Percentiles rank a stretch among this genome's conserved stretches.
These are phyloP conservation scores for Cladosporium sp. DNA, from an alignment of 2,329 filamentous ascomycete genomes.

Conservation along the genomic window DNA sequence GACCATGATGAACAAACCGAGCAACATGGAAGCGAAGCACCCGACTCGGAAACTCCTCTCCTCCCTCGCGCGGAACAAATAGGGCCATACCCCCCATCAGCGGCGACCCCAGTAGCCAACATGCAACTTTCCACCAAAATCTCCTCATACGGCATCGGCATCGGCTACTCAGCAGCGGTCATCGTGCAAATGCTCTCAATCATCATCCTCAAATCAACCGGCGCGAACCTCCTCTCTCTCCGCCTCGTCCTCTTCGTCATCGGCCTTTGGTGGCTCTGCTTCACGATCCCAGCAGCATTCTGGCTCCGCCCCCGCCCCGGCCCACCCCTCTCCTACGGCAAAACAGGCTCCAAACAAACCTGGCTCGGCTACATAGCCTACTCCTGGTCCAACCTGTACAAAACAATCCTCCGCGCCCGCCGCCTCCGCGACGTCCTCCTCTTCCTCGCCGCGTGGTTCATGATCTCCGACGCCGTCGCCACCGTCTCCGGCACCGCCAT, in stretches of 20 bases:
- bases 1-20: conserved; percentile 14
- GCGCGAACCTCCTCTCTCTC: conserved; percentile 78
- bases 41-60: conserved; percentile 35
- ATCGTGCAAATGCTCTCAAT: conserved; percentile 81
- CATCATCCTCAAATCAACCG: conserved; percentile 64
- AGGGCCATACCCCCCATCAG: conserved; percentile 31
- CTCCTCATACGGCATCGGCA: conserved; percentile 87
- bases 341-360: conserved; percentile 29
- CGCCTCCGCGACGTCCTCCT: conserved; percentile 69
- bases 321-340: conserved; percentile 55
- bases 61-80: conserved; percentile 26
- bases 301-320: conserved; percentile 88
- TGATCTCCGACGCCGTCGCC: conserved; percentile 89
- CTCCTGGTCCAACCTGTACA: conserved; percentile 82
- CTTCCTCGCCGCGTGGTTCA: conserved; percentile 87
- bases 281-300: conserved; percentile 81
- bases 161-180: conserved; percentile 84
- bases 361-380: conserved; percentile 72
- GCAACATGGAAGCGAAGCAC: conserved; percentile 25
- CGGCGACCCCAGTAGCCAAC: conserved; percentile 49
- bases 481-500: conserved; percentile 94
- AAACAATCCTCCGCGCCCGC: conserved; percentile 71
- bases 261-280: conserved; percentile 87
- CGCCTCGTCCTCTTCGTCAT: conserved; percentile 83
- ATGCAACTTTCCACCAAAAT: conserved; percentile 83